Evolutionary conservation across 768 basidiomycete species (phyloP).

Genomic region (Mycena floridula): DNA sequence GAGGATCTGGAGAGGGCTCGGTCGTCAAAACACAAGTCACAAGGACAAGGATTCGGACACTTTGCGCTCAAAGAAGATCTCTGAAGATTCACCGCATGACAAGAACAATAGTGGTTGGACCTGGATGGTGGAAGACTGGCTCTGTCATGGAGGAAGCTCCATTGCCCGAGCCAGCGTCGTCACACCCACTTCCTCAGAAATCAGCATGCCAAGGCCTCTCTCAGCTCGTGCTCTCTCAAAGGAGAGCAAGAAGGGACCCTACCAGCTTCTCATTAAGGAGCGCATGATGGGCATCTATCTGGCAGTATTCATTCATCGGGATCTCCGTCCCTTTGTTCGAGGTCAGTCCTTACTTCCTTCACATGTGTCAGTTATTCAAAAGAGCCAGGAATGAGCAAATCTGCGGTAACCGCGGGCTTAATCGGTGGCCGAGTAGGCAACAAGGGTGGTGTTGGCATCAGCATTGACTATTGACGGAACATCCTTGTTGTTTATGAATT

Average conservation of each 20-base stretch:
- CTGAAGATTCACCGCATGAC: conserved; percentile 28
- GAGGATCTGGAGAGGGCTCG: conserved; percentile 30
- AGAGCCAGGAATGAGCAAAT: conserved; percentile 60
- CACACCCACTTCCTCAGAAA: conserved; percentile 35
- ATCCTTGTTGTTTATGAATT: conserved; percentile 84
- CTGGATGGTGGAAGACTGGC: conserved; percentile 68
- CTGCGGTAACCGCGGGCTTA: conserved; percentile 81
- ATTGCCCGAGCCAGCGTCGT: conserved; percentile 16
- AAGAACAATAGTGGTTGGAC: conserved; percentile 57
- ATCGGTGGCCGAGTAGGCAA: conserved; percentile 91
- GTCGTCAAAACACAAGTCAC: conserved; percentile 28
- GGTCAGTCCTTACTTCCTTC: conserved; percentile 28
- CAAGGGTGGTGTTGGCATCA: conserved; percentile 91
- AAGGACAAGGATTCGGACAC: conserved; percentile 29
- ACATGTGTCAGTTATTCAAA: conserved; percentile 4
- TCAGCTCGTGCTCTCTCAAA: conserved; percentile 35
- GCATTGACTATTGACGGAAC: conserved; percentile 76
- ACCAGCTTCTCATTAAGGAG: conserved; percentile 82
- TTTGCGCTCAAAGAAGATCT: conserved; percentile 23
- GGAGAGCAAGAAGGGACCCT: conserved; percentile 59
- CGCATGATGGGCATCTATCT: conserved; percentile 88
- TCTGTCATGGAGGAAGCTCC: conserved; percentile 37
- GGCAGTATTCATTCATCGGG: conserved; percentile 68
- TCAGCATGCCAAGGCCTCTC: conserved; percentile 35
- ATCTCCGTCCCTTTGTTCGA: conserved; percentile 55